A percentile compares a stretch with the other conserved stretches of the same genome.
phyloP scores from a whole-genome alignment of 805 yeast genomes.

The Metschnikowia cubensis region DNA sequence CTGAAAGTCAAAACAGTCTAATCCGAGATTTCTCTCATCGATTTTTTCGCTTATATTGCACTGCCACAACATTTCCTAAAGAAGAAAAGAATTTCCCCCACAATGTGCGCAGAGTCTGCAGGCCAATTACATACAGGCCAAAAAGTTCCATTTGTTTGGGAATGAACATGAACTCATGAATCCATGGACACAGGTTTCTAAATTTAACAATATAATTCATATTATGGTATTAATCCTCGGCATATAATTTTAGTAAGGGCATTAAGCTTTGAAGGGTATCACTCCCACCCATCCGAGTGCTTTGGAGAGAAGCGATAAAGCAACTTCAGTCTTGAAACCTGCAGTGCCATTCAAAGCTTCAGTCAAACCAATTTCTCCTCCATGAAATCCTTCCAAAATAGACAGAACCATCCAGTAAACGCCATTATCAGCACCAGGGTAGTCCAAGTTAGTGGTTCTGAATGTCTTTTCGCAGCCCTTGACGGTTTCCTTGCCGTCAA shows the following conservation, averaged over 20 bases:
- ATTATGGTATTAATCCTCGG: too few relatives aligned
- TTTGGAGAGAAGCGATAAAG: background rate
- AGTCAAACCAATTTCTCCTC: constrained; percentile 4
- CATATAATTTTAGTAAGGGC: too few relatives aligned
- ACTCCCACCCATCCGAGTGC: constrained; percentile 1
- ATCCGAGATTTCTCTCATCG: background rate
- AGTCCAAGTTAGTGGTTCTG: constrained; percentile 12
- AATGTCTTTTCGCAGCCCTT: constrained; percentile 11
- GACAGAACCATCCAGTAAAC: constrained; percentile 5
- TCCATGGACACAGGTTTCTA: too few relatives aligned
- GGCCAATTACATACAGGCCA: background rate
- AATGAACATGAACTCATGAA: background rate
- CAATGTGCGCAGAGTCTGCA: background rate
- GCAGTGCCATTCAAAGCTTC: background rate
- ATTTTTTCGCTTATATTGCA: background rate
- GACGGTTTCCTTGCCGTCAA: constrained; percentile 9
- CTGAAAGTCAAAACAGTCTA: background rate
- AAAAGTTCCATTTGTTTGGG: background rate
- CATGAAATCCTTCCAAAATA: background rate
- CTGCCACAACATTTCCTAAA: background rate
- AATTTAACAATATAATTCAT: too few relatives aligned
- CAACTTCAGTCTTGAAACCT: background rate
- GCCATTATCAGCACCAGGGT: constrained; percentile 11
- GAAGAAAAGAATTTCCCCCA: background rate
- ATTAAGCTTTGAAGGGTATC: constrained; percentile 2